Percentiles rank a stretch among this genome's conserved stretches.
Evolutionary conservation across 2,329 filamentous ascomycete species (phyloP).

Genomic region (Verticillium longisporum): DNA sequence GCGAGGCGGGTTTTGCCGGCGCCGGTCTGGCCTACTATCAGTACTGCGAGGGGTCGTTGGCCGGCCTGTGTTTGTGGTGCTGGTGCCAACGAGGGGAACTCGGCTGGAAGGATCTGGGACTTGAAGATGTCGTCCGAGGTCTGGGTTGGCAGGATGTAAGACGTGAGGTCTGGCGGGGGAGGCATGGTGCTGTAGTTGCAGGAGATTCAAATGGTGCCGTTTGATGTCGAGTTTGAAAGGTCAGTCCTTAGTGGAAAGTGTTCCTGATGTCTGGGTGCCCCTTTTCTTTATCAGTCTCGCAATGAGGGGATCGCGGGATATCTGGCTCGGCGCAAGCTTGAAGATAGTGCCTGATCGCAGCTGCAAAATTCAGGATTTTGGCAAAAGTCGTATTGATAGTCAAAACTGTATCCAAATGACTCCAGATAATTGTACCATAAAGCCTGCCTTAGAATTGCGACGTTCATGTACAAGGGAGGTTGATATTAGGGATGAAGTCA

Average conservation of each 20-base stretch:
- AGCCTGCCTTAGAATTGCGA: too few species aligned
- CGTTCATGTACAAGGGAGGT: not conserved
- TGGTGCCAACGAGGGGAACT: conserved; percentile 17
- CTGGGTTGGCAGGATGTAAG: conserved; percentile 22
- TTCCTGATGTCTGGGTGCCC: not conserved
- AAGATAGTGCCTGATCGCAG: too few species aligned
- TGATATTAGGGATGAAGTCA: not conserved
- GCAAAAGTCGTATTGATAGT: too few species aligned
- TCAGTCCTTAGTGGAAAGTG: not conserved
- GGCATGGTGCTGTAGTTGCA: conserved; percentile 4
- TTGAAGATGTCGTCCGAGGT: conserved; percentile 23
- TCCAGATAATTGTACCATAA: too few species aligned
- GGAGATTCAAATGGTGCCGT: not conserved
- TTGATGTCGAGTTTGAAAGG: not conserved
- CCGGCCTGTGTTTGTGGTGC: conserved; percentile 1
- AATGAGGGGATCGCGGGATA: not conserved
- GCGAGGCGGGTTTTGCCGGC: conserved; percentile 40
- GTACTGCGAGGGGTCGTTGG: conserved; percentile 27
- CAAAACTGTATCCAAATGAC: too few species aligned
- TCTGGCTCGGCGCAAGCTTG: not conserved
- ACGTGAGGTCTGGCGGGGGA: conserved; percentile 19
- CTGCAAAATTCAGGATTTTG: too few species aligned
- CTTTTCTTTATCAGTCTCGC: not conserved
- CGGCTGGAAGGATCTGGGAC: conserved; percentile 22
- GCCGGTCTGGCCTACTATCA: conserved; percentile 41